Percentiles rank a stretch among this genome's conserved stretches.
These are phyloP conservation scores for Vaccinium vitisidaea DNA, from an alignment of 148 eudicot species.

Conservation along the genomic window DNA sequence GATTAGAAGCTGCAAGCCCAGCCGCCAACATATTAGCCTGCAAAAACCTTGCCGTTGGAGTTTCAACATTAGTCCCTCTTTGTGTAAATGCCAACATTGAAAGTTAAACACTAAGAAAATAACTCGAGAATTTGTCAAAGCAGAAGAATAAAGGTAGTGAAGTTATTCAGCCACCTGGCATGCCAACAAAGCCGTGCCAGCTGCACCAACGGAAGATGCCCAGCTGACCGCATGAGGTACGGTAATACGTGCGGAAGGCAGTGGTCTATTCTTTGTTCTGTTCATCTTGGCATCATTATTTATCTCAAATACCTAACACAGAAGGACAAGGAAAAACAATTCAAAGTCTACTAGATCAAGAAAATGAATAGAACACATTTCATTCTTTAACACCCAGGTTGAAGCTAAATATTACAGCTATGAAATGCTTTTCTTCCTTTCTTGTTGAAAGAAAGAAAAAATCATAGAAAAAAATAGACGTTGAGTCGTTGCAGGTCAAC, in stretches of 20 bases:
- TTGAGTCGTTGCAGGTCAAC: neutral
- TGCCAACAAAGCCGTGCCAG: slow-evolving; percentile 84
- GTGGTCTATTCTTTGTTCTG: slow-evolving; percentile 81
- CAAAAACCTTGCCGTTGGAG: slow-evolving; percentile 68
- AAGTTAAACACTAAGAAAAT: neutral
- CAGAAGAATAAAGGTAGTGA: neutral
- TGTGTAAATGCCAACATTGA: neutral
- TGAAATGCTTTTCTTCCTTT: neutral
- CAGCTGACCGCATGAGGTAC: slow-evolving; percentile 74
- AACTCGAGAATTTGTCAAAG: neutral
- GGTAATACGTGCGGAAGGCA: slow-evolving; percentile 83
- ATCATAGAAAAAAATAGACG: neutral
- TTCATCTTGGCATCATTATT: slow-evolving; percentile 87
- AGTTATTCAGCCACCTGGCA: slow-evolving; percentile 55
- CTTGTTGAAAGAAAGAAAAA: neutral
- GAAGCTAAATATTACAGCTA: neutral
- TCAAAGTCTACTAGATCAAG: neutral
- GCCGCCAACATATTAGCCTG: slow-evolving; percentile 98
- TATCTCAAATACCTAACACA: slow-evolving; percentile 72
- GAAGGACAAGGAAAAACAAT: neutral
- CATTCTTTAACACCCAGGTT: neutral
- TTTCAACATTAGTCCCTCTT: slow-evolving; percentile 42
- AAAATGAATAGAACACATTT: neutral
- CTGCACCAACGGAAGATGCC: slow-evolving; percentile 78
- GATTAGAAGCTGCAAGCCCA: slow-evolving; percentile 94